Base-by-base conservation (phyloP, 2,329 filamentous ascomycete genomes). In the Passalora sequoiae region DNA sequence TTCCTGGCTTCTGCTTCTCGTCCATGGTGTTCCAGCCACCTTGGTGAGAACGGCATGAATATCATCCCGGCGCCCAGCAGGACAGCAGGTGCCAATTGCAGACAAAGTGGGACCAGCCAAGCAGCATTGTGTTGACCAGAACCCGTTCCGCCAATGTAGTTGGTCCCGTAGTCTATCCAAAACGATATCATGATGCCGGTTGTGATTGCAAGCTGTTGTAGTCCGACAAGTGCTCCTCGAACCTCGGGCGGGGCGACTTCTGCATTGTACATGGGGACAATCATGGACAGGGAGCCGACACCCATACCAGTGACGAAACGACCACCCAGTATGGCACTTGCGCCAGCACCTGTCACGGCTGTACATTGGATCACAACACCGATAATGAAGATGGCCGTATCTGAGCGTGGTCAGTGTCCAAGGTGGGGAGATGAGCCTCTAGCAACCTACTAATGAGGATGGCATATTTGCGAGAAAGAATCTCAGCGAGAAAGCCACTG, bases 11-110 rank as follows among this genome's bases (percentile, higher is more conserved):
- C 84, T 0, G 73, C 73, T 56, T 89, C 83, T 25, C 83, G 80
- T 44, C 69, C 71, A 56, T 85, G 81, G 60, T 87, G 80, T 6
- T 85, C 68, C 1, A 91, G 74, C 84, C 84, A 89, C 53, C 86
- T 75, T 0, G 86, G 86, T 0, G 78, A 84, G 66, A 84, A 88
- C 0, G 85, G 86, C 83, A 89, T 86, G 66, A 86, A 54, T 13
- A 53, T 42, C 75, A 89, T 89, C 27, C 85, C 84, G 8, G 75
- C 55, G 20, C 82, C 77, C 1, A 91, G 74, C 3, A 87, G 54
- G 2, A 81, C 54, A 1, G 83, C 84, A 0, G 84, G 84, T 0
- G 73, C 70, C 3, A 89, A 71, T 56, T 91, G 86, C 0, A 89
- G 70, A 52, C 77, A 81, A 38, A 87, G 78, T 0, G 86, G 86